Conservation (phyloP, 2,329 filamentous ascomycete species). For the Xylariales sp. region DNA sequence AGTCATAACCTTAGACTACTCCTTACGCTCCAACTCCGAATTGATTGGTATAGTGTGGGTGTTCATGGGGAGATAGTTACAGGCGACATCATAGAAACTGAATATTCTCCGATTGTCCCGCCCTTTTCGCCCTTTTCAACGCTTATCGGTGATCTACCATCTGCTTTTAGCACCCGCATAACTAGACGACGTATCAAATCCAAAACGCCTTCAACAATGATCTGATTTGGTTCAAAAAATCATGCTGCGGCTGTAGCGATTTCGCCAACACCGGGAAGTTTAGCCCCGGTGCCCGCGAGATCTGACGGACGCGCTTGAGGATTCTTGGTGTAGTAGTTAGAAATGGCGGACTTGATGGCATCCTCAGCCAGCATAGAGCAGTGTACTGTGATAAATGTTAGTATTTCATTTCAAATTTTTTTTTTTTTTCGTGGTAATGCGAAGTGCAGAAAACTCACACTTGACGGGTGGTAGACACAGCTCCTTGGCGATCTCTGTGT, state of each 20-base stretch:
- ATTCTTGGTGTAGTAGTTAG: constrained; percentile 92
- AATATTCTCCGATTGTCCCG: background rate
- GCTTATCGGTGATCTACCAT: background rate
- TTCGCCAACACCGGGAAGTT: constrained; percentile 69
- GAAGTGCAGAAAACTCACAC: constrained; percentile 58
- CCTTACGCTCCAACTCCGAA: constrained; percentile 26
- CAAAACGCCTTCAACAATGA: constrained; percentile 11
- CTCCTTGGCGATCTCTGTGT: constrained; percentile 98
- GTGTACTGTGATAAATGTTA: constrained; percentile 68
- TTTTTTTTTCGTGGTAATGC: background rate
- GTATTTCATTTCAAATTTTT: constrained; percentile 16
- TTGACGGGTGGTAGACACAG: constrained; percentile 83
- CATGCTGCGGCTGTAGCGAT: constrained; percentile 43
- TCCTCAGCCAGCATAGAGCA: constrained; percentile 95
- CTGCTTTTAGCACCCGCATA: constrained; percentile 13
- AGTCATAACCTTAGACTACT: constrained; percentile 15
- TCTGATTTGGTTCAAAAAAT: background rate
- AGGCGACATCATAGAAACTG: background rate
- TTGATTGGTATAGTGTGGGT: background rate
- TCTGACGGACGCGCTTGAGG: constrained; percentile 79
- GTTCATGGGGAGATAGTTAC: background rate
- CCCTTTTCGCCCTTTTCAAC: background rate
- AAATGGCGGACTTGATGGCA: constrained; percentile 91
- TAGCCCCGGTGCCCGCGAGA: constrained; percentile 77
- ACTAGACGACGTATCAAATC: constrained; percentile 7